Conservation (phyloP, 257 asterid genomes). For the Solanum gracilifrons region DNA sequence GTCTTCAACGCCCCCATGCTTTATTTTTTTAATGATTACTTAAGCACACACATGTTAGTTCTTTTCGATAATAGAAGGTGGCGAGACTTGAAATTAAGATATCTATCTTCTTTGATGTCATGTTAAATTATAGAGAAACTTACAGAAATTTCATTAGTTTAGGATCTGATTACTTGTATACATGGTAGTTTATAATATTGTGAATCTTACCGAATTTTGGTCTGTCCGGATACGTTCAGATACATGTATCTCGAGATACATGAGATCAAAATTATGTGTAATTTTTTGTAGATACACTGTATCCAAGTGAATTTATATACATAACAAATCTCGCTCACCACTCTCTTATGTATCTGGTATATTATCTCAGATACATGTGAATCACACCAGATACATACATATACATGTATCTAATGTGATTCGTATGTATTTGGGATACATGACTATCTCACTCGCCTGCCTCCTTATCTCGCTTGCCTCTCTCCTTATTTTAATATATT, state of each 20-base stretch:
- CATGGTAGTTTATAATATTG: too few relatives aligned
- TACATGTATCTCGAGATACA: too few relatives aligned
- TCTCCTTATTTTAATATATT: not conserved
- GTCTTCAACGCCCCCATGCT: not conserved
- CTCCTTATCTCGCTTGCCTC: not conserved
- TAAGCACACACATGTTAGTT: not conserved
- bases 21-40: not conserved
- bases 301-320: not conserved
- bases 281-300: not conserved
- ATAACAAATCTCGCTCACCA: not conserved
- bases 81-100: not conserved
- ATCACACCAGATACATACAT: too few relatives aligned
- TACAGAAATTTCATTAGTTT: not conserved
- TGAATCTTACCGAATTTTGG: not conserved
- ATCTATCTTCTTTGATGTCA: not conserved
- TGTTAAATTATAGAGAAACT: not conserved
- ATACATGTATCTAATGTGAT: not conserved
- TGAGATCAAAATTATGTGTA: not conserved
- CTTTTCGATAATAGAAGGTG: not conserved
- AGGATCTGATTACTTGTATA: not conserved
- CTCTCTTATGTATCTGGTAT: not conserved
- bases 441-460: not conserved
- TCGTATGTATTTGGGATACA: too few relatives aligned
- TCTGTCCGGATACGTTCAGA: fast-evolving
- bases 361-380: not conserved